phyloP scores from a whole-genome alignment of 2,329 filamentous ascomycete genomes.

The Neospermospora avenae region DNA sequence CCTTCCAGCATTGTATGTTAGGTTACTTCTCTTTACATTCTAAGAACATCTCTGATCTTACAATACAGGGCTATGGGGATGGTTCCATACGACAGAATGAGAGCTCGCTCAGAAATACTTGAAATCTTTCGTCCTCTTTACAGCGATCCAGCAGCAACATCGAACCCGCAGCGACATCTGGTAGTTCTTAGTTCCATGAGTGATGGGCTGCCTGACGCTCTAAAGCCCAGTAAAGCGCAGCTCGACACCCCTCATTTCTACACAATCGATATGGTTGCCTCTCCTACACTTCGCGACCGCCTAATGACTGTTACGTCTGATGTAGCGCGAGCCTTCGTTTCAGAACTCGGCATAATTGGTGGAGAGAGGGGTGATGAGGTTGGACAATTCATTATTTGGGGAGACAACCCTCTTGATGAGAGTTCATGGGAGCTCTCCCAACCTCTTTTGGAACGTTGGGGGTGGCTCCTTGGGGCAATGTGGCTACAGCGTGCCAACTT shows the following conservation, averaged over 20 bases:
- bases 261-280: constrained; percentile 42
- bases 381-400: constrained; percentile 42
- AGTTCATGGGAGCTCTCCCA: constrained; percentile 43
- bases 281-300: constrained; percentile 39
- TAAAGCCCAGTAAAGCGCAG: constrained; percentile 40
- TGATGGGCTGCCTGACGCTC: constrained; percentile 34
- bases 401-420: constrained; percentile 41
- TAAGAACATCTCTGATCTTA: constrained; percentile 14
- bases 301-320: constrained; percentile 37
- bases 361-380: constrained; percentile 36
- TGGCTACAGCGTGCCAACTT: constrained; percentile 42
- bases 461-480: constrained; percentile 38
- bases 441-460: constrained; percentile 39
- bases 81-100: constrained; percentile 36
- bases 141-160: constrained; percentile 34
- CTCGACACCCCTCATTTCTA: constrained; percentile 41
- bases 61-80: constrained; percentile 32
- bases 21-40: neutral
- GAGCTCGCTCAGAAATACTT: constrained; percentile 36
- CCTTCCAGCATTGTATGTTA: constrained; percentile 21
- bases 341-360: constrained; percentile 37
- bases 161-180: constrained; percentile 37
- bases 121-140: constrained; percentile 38
- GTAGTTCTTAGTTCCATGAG: constrained; percentile 30
- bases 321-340: constrained; percentile 38